Evolutionary conservation across 192 early-diverging fungal genomes (phyloP).

Genomic region (Anaeromyces robustus): DNA sequence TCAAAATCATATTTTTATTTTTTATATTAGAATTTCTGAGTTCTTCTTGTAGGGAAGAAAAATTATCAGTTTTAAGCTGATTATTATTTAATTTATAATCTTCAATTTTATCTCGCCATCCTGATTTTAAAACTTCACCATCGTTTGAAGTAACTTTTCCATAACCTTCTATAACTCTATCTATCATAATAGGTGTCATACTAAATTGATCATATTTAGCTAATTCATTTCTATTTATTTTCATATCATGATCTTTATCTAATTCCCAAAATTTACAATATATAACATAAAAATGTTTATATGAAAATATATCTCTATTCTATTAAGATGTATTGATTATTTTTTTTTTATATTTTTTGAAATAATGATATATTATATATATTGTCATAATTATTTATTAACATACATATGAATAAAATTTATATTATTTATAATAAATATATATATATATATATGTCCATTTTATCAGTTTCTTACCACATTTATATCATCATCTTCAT

Average conservation of each 20-base stretch:
- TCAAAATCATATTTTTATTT: not conserved
- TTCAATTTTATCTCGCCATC: not conserved
- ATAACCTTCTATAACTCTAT: conserved; percentile 53
- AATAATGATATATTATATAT: no score
- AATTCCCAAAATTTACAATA: conserved; percentile 66
- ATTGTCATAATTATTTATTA: no score
- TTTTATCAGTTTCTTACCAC: conserved; percentile 14
- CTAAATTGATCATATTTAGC: conserved; percentile 52
- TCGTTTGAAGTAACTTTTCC: conserved; percentile 19
- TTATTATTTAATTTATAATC: not conserved
- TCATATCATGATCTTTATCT: conserved; percentile 74
- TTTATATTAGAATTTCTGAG: not conserved
- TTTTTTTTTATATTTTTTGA: no score
- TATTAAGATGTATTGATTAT: conserved; percentile 4
- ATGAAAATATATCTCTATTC: conserved; percentile 76
- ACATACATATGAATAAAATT: no score
- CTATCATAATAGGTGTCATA: conserved; percentile 50
- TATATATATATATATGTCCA: not conserved
- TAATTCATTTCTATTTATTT: conserved; percentile 53
- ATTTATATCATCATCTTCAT: conserved; percentile 57
- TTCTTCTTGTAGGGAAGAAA: not conserved
- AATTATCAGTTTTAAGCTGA: not conserved
- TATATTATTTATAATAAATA: no score
- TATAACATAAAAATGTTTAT: conserved; percentile 92
- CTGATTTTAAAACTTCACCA: conserved; percentile 7